Percentiles rank a stretch among this genome's conserved stretches.
Evolutionary conservation across 2,329 filamentous ascomycete genomes (phyloP).

Genomic region (Drechslera avenae): DNA sequence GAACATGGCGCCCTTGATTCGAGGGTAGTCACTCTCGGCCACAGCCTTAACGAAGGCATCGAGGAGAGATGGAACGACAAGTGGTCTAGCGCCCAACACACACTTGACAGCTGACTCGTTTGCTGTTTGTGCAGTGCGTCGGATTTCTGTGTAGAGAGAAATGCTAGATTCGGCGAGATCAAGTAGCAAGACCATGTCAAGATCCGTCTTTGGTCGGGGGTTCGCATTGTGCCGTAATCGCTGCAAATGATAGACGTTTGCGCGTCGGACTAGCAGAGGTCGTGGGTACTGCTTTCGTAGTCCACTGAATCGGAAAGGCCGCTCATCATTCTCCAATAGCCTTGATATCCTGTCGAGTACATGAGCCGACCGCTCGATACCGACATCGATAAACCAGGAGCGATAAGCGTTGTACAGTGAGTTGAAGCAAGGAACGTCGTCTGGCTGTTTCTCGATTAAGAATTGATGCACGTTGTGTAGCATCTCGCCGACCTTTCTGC

Average conservation of each 20-base stretch:
- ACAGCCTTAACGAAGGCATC: conserved; percentile 78
- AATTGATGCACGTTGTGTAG: conserved; percentile 86
- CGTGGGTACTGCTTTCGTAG: conserved; percentile 90
- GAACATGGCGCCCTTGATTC: conserved; percentile 94
- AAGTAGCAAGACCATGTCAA: conserved; percentile 82
- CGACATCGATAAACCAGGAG: conserved; percentile 97
- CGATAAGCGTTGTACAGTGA: conserved; percentile 89
- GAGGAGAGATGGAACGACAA: conserved; percentile 89
- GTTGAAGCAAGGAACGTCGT: conserved; percentile 95
- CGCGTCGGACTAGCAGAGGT: conserved; percentile 87
- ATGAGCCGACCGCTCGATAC: conserved; percentile 93
- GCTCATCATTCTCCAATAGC: conserved; percentile 83
- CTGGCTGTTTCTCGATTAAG: conserved; percentile 81
- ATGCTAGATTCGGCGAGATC: conserved; percentile 90
- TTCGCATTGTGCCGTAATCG: conserved; percentile 93
- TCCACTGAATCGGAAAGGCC: conserved; percentile 93
- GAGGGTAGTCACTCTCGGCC: conserved; percentile 78
- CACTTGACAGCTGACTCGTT: conserved; percentile 93
- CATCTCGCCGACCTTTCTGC: conserved; percentile 78
- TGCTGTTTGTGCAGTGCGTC: conserved; percentile 89
- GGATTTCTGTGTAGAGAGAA: conserved; percentile 91
- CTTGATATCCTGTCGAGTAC: conserved; percentile 85
- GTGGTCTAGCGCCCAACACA: conserved; percentile 81
- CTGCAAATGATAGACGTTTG: conserved; percentile 92
- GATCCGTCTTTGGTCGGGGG: conserved; percentile 82